Evolutionary conservation across 176 grass and related monocot species (phyloP), one percentile per base, ranked within the genome.

Genomic region (Musa troglodytarum): DNA sequence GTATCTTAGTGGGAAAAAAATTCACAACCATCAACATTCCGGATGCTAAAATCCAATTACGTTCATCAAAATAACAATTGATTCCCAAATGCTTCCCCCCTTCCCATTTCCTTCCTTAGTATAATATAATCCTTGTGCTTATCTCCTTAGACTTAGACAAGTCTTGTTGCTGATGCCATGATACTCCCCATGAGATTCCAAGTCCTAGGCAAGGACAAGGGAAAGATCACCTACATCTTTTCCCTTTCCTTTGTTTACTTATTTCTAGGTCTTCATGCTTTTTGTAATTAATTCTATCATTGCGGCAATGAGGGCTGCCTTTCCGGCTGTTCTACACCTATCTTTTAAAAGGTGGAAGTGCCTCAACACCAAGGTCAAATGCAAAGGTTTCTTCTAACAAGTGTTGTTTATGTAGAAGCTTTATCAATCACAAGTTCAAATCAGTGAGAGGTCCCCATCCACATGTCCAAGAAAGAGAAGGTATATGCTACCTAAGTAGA

Each of bases 1-100:
- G 49, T 52, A 70, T 17, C 9, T 8, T 70, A 70, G 68, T 17
- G 21, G 68, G 26, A 28, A 25, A n/a, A n/a, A n/a, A n/a, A 50
- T 43, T 43, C 4, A 29, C 5, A 43, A 6, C 12, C 26, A 69
- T 69, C 67, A 17, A 50, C 67, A 49, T 70, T 70, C 68, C 8
- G 15, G 19, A 50, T 51, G 29, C 68, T 70, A 70, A 70, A 52
- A 50, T 70, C 68, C 68, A 70, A 70, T 70, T 8, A 50, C 68
- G 20, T 50, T 8, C 34, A 70, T 52, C 63, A 65, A 65, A 65
- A 11, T 49, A 21, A n/a, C 2, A 20, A 17, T 70, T 29, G 63
- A 65, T 65, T 65, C 23, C 61, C 66, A 17, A 34, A 68, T 70
- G 17, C 43, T 50, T 70, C n/a, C 34, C 16, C 34, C 68, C 9